A percentile compares a stretch with the other conserved stretches of the same genome.
Evolutionary conservation across 2,329 filamentous ascomycete genomes (phyloP).

Genomic region (Sporothrix variecibatus): DNA sequence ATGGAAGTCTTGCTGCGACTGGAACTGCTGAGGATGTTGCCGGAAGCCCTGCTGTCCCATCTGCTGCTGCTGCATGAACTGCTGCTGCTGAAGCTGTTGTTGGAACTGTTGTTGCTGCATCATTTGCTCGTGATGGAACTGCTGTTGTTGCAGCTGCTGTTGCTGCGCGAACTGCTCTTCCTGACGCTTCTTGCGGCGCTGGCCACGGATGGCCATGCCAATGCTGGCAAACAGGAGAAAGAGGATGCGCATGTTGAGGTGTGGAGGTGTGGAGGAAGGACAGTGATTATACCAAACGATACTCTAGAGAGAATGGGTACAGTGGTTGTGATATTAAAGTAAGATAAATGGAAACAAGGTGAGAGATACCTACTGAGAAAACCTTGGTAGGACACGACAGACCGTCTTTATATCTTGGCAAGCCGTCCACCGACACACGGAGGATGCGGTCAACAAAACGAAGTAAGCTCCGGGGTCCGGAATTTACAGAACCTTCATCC

Average conservation of each 20-base stretch:
- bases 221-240: neutral
- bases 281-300: too few species aligned
- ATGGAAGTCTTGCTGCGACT: too few species aligned
- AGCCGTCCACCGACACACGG: too few species aligned
- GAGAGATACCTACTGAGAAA: too few species aligned
- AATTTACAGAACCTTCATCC: neutral
- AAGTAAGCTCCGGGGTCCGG: neutral
- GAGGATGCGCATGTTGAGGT: neutral
- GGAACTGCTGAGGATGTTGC: too few species aligned
- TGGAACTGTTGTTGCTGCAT: neutral
- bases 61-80: neutral
- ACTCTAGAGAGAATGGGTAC: too few species aligned
- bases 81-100: neutral
- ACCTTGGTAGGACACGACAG: too few species aligned
- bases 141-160: neutral
- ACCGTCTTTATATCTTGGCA: neutral
- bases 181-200: neutral
- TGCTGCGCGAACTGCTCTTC: neutral
- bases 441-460: neutral
- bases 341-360: too few species aligned
- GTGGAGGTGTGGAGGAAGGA: neutral
- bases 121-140: neutral
- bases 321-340: neutral
- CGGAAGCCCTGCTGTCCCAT: neutral
- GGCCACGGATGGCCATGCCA: neutral